A percentile compares a stretch with the other conserved stretches of the same genome.
phyloP scores from a whole-genome alignment of 2,329 filamentous ascomycete genomes.

The Ceratocystis alfenasii region DNA sequence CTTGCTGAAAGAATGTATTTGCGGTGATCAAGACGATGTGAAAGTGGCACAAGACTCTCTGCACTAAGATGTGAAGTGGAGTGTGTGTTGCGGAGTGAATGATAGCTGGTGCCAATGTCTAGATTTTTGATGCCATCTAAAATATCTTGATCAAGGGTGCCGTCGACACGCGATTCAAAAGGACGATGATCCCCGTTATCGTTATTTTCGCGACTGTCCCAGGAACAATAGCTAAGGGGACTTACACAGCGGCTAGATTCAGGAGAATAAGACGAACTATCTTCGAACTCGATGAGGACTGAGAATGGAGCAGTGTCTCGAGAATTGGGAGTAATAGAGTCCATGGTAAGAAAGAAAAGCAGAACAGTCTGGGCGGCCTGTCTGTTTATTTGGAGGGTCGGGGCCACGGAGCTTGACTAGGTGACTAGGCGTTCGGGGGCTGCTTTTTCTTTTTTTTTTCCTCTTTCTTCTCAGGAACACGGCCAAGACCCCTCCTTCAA shows the following conservation, averaged over 20 bases:
- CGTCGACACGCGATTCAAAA: conserved; percentile 14
- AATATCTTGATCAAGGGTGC: conserved; percentile 18
- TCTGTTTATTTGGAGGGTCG: conserved; percentile 16
- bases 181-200: conserved; percentile 4
- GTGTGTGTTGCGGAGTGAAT: conserved; percentile 1
- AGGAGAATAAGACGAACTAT: conserved; percentile 15
- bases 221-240: conserved; percentile 20
- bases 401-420: conserved; percentile 3
- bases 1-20: conserved; percentile 8
- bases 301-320: conserved; percentile 21
- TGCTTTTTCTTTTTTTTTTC: conserved; percentile 4
- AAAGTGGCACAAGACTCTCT: conserved; percentile 2
- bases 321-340: conserved; percentile 12
- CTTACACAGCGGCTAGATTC: conserved; percentile 21
- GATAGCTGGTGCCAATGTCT: conserved; percentile 15
- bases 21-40: conserved; percentile 14
- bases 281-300: conserved; percentile 19
- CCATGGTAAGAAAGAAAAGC: conserved; percentile 14
- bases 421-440: conserved; percentile 4
- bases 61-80: conserved; percentile 3
- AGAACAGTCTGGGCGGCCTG: conserved; percentile 14
- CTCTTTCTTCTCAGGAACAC: conserved; percentile 11
- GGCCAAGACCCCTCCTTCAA: conserved; percentile 21
- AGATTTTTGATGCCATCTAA: conserved; percentile 21
- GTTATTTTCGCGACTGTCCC: conserved; percentile 18